Base-by-base conservation (phyloP, 1,284 basidiomycete genomes). In the Cutaneotrichosporon mucoides region DNA sequence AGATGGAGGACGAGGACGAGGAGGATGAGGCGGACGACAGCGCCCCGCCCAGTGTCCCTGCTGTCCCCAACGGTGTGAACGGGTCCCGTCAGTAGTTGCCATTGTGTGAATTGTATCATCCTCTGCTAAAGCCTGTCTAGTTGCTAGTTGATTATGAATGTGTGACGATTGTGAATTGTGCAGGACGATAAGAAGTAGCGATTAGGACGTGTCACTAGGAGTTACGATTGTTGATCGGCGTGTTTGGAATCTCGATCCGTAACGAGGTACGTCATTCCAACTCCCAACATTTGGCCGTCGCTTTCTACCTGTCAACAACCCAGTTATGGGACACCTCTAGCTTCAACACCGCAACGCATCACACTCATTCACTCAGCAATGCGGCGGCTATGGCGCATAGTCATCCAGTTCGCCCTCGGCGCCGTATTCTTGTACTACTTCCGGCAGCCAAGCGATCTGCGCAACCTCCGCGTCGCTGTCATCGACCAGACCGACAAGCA, bases 1-100 rank as follows among this genome's bases (percentile, higher is more conserved):
- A 73, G 62, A 63, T 75, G 63, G 60, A 67, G 45, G 65, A 65
- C 43, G 65, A 71, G 46, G 75, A 73, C 35, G 70, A 69, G 10
- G 69, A 66, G 34, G 67, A 68, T 9, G 70, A 65, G 42, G 61
- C 61, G 13, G 63, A 61, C 41, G 66, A 58, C 37, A 65, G 55
- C 33, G 49, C n/a, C 4, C 48, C 15, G 10, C 35, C 42, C 7
- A 12, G 38, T 13, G 54, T 48, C 9, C 56, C 56, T 9, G 11
- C 35, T 34, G 10, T 58, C 15, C 56, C 56, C 34, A 58, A 58
- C 40, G 56, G 56, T n/a, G 40, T 15, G 13, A 58, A 53, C 16
- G 56, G 56, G 46, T 48, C 46, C 42, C 42, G 41, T 44, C 41
- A 34, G 24, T 53, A 53, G 42, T 33, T 10, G 7, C 10, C 6